A percentile compares a stretch with the other conserved stretches of the same genome.
Conservation (phyloP, 1,284 basidiomycete genomes). For the Leccinum griseonigrum region DNA sequence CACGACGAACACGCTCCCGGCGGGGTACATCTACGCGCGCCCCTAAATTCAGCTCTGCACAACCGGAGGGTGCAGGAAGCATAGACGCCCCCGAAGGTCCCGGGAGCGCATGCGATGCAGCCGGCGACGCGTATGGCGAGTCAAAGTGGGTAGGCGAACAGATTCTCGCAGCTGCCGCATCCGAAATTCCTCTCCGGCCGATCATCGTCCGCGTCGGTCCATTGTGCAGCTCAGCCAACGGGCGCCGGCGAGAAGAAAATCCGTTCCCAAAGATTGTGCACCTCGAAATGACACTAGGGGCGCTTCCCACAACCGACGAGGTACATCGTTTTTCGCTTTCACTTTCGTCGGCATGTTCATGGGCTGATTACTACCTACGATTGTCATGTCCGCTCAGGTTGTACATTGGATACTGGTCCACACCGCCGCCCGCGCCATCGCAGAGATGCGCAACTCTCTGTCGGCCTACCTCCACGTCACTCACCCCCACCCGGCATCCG, state of each 20-base stretch:
- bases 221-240: conserved; percentile 32
- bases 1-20: conserved; percentile 22
- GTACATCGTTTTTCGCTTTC: conserved; percentile 2
- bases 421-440: conserved; percentile 13
- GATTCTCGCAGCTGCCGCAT: conserved; percentile 30
- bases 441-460: conserved; percentile 13
- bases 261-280: conserved; percentile 33
- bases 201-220: conserved; percentile 40
- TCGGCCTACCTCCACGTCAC: conserved; percentile 9
- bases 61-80: not conserved
- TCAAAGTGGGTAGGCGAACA: conserved; percentile 46
- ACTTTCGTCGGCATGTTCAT: not conserved
- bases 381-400: not conserved
- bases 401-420: conserved; percentile 24
- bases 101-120: conserved; percentile 25
- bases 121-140: conserved; percentile 39
- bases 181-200: conserved; percentile 24
- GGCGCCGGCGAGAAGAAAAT: conserved; percentile 27
- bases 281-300: conserved; percentile 12
- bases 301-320: conserved; percentile 22
- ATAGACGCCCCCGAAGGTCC: conserved; percentile 2
- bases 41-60: not conserved
- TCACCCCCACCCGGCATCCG: conserved; percentile 15
- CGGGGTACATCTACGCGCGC: not conserved
- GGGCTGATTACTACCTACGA: not conserved